Evolutionary conservation across 2,329 filamentous ascomycete species (phyloP).

Genomic region (Ascocoryne sarcoides): DNA sequence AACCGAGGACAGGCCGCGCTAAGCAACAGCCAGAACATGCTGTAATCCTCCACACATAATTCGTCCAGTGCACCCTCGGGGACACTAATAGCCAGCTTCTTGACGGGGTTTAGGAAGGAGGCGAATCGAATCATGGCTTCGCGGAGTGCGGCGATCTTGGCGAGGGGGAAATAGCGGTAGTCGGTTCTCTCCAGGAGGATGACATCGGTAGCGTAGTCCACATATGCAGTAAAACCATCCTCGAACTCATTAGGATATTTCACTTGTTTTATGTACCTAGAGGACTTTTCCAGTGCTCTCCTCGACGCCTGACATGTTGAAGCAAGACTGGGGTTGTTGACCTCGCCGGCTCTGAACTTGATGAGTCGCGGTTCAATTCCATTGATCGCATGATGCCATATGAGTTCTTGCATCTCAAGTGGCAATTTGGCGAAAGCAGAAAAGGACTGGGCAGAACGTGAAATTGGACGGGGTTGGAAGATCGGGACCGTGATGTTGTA

Average conservation of each 20-base stretch:
- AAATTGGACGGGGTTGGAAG: too few relatives aligned
- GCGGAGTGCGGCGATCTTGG: neutral
- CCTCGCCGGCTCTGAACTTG: conserved; percentile 3
- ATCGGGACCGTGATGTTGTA: too few relatives aligned
- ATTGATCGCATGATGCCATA: neutral
- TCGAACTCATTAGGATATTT: neutral
- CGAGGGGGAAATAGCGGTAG: neutral
- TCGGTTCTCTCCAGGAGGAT: neutral
- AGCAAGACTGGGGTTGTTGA: conserved; percentile 10
- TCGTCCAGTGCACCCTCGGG: neutral
- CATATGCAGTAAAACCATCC: neutral
- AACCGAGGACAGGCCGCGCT: neutral
- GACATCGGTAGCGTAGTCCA: neutral
- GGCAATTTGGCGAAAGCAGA: conserved; percentile 1
- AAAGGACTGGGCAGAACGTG: too few relatives aligned
- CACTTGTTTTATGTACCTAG: neutral
- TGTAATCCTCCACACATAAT: neutral
- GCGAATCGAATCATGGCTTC: neutral
- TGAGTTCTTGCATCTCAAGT: neutral
- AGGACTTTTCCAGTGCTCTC: neutral
- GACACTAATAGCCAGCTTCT: neutral
- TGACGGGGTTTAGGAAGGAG: neutral
- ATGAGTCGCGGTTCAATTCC: neutral
- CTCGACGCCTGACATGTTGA: neutral
- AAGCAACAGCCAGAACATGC: neutral